Evolutionary conservation across 495 filamentous ascomycete species (phyloP).

Genomic region (Bathelium albidoporum): DNA sequence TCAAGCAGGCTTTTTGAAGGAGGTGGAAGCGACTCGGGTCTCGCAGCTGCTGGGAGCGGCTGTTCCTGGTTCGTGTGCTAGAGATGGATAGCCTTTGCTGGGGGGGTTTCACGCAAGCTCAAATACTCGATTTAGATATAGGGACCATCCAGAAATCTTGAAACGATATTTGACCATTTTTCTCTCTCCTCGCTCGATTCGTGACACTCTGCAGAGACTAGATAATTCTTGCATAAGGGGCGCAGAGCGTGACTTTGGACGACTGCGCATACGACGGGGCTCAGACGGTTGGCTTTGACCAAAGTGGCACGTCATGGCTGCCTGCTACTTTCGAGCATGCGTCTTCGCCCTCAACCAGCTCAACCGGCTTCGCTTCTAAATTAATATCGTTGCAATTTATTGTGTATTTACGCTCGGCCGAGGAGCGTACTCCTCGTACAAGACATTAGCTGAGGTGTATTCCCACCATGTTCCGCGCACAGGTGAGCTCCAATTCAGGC

Average conservation of each 20-base stretch:
- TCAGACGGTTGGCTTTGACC: too few relatives aligned
- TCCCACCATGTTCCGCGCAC: conserved; percentile 3
- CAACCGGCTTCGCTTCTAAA: background rate
- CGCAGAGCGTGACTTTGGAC: too few relatives aligned
- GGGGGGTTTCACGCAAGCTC: background rate
- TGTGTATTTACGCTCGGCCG: background rate
- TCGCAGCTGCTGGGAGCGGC: background rate
- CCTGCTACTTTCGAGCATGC: background rate
- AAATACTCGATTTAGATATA: background rate
- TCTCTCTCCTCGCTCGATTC: background rate
- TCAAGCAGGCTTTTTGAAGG: too few relatives aligned
- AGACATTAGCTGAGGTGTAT: background rate
- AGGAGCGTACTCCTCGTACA: background rate
- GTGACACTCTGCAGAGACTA: too few relatives aligned
- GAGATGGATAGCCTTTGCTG: background rate
- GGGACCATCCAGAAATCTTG: conserved; percentile 4
- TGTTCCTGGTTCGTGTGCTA: background rate
- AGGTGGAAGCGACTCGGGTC: background rate
- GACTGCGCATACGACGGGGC: too few relatives aligned
- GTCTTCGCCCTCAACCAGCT: background rate
- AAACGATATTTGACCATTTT: background rate
- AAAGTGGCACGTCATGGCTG: background rate
- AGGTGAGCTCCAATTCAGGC: background rate
- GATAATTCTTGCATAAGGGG: too few relatives aligned
- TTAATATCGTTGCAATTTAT: background rate